These are phyloP conservation scores for Fusarium torulosum DNA, from an alignment of 2,329 filamentous ascomycete species.

Conservation along the genomic window DNA sequence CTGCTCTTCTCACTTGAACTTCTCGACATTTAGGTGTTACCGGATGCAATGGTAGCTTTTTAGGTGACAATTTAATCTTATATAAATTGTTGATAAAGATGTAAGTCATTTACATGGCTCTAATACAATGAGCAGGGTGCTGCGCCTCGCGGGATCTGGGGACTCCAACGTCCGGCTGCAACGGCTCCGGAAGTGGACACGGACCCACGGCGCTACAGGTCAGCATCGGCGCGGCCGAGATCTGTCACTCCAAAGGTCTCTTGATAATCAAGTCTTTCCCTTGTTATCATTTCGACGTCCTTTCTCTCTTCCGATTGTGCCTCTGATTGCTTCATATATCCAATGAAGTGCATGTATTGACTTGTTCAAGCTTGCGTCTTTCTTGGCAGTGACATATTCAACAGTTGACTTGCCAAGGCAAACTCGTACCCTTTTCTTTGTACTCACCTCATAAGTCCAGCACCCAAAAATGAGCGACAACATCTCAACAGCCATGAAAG, in stretches of 20 bases:
- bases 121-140: slow-evolving; percentile 3
- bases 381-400: background rate
- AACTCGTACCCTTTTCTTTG: too few species aligned
- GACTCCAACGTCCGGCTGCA: slow-evolving; percentile 18
- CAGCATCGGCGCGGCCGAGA: slow-evolving; percentile 10
- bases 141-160: slow-evolving; percentile 31
- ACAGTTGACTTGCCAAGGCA: too few species aligned
- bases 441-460: background rate
- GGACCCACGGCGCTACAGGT: background rate
- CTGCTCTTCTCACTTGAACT: rapidly evolving
- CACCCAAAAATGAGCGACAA: background rate
- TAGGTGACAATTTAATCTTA: background rate
- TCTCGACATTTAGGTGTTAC: rapidly evolving
- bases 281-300: background rate
- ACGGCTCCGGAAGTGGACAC: slow-evolving; percentile 18
- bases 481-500: background rate
- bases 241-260: background rate
- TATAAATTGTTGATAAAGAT: background rate
- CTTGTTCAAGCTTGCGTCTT: background rate
- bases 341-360: background rate
- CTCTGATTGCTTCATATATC: background rate
- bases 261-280: too few species aligned
- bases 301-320: too few species aligned
- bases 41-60: rapidly evolving
- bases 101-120: background rate